Conservation (phyloP, 441 rosid species). For the Pelargonium myrrhifolium region DNA sequence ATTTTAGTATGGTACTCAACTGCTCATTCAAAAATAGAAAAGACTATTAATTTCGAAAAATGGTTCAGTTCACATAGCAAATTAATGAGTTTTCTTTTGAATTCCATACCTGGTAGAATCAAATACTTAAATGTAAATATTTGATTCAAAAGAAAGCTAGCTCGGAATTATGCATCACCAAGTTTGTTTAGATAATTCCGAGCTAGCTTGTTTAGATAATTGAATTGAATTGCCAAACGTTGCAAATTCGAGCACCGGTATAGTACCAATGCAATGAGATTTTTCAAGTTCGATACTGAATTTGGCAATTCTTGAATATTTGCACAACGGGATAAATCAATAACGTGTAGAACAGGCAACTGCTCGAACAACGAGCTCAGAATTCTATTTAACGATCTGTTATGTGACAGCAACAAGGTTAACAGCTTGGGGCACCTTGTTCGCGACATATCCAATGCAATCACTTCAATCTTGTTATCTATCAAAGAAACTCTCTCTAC, state of each 20-base stretch:
- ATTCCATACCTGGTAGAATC: too few species aligned
- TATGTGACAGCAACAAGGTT: slow-evolving; percentile 14
- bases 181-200: too few species aligned
- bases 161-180: too few species aligned
- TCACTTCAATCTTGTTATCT: not conserved
- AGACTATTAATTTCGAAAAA: too few species aligned
- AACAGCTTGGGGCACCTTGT: slow-evolving; percentile 17
- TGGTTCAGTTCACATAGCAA: too few species aligned
- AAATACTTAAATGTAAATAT: too few species aligned
- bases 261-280: slow-evolving; percentile 18
- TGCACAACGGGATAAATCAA: slow-evolving; percentile 17
- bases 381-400: not conserved
- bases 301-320: slow-evolving; percentile 6
- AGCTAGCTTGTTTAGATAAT: too few species aligned
- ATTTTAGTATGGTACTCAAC: too few species aligned
- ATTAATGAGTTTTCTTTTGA: too few species aligned
- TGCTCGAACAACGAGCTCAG: slow-evolving; percentile 9
- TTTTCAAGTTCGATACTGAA: slow-evolving; percentile 19
- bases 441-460: slow-evolving; percentile 9
- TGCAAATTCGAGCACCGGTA: not conserved
- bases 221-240: too few species aligned
- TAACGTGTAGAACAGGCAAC: slow-evolving; percentile 14
- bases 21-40: too few species aligned
- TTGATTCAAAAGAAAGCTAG: too few species aligned
- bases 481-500: slow-evolving; percentile 19